Percentiles rank a stretch among this genome's conserved stretches.
phyloP scores from a whole-genome alignment of 1,139 yeast genomes.

The Geotrichum klebahnii region DNA sequence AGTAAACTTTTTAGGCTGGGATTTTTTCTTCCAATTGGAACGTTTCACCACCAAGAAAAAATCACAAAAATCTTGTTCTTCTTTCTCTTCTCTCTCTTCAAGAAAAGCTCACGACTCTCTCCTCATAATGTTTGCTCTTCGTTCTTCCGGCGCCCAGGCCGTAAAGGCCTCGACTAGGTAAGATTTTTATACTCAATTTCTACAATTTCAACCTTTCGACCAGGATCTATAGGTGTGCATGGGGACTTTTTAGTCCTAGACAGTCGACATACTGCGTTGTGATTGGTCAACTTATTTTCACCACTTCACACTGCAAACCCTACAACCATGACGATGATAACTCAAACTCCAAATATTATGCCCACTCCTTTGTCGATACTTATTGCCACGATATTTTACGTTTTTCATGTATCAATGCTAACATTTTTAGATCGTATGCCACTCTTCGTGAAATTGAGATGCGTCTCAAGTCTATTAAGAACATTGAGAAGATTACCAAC shows the following conservation, averaged over 20 bases:
- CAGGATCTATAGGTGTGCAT: too few relatives aligned
- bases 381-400: too few relatives aligned
- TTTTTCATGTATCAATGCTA: too few relatives aligned
- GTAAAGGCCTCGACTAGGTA: slow-evolving; percentile 26
- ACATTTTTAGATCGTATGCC: slow-evolving; percentile 75
- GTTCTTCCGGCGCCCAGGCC: slow-evolving; percentile 30
- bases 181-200: slow-evolving; percentile 8
- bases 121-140: slow-evolving; percentile 32
- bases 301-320: too few relatives aligned
- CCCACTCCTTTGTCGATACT: too few relatives aligned
- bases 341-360: too few relatives aligned
- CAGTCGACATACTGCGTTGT: too few relatives aligned
- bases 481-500: slow-evolving; percentile 98
- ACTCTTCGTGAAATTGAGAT: slow-evolving; percentile 97
- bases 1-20: neutral
- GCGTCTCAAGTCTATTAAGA: slow-evolving; percentile 96
- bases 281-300: too few relatives aligned
- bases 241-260: too few relatives aligned
- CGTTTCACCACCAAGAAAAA: too few relatives aligned
- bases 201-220: neutral
- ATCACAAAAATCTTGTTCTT: neutral
- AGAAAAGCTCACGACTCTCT: neutral
- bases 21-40: too few relatives aligned
- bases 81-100: neutral
- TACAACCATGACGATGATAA: too few relatives aligned